A percentile compares a stretch with the other conserved stretches of the same genome.
These are phyloP conservation scores for Scenedesmus sp. DNA, from an alignment of 163 green algal species.

Conservation along the genomic window DNA sequence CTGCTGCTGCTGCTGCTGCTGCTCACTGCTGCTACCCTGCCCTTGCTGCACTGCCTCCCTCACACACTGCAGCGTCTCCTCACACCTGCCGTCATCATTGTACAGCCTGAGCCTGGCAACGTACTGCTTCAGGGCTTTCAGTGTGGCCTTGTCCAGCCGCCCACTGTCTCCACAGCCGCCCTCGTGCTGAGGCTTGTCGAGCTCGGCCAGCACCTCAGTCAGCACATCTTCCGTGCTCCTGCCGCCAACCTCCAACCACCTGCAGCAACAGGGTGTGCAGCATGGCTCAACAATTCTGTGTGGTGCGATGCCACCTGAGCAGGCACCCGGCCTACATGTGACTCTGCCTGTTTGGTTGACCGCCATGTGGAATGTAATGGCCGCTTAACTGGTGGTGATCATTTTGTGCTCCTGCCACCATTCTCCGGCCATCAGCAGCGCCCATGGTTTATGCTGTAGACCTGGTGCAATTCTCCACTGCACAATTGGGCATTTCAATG, in stretches of 20 bases:
- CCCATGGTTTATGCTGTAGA: too few relatives aligned
- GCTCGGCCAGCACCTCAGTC: constrained; percentile 57
- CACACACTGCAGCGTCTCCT: constrained; percentile 19
- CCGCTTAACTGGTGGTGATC: constrained; percentile 56
- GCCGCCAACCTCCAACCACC: constrained; percentile 55
- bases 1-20: neutral
- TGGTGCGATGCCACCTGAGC: too few relatives aligned
- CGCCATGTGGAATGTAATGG: too few relatives aligned
- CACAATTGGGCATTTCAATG: too few relatives aligned
- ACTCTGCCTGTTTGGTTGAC: too few relatives aligned
- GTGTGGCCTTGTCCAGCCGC: constrained; percentile 64
- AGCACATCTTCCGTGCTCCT: constrained; percentile 53
- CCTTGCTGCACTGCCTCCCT: neutral
- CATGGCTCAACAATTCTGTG: constrained; percentile 47
- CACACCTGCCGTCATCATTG: constrained; percentile 23
- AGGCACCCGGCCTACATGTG: too few relatives aligned
- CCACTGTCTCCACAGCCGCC: constrained; percentile 58
- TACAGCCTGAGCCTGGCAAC: constrained; percentile 55
- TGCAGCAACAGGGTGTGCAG: constrained; percentile 10
- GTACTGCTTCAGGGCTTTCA: constrained; percentile 70
- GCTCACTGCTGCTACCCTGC: neutral
- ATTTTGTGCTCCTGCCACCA: constrained; percentile 39
- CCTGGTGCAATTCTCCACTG: too few relatives aligned
- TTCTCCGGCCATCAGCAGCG: constrained; percentile 49
- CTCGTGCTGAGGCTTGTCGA: constrained; percentile 55